phyloP scores from a whole-genome alignment of 306 rosid species.

The Abrus precatorius region DNA sequence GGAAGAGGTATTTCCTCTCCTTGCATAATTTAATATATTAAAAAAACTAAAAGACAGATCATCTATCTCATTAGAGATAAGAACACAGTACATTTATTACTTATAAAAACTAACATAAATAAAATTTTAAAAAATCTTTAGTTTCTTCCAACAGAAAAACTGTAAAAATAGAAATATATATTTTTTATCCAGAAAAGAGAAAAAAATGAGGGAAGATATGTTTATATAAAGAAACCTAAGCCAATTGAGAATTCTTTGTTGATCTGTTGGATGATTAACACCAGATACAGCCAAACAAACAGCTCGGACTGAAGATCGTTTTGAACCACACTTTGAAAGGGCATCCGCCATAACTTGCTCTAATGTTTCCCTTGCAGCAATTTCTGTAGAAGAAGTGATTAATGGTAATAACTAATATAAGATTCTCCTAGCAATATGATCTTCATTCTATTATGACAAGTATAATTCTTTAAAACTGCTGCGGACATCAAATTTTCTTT shows the following conservation, averaged over 20 bases:
- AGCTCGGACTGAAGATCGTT: conserved; percentile 85
- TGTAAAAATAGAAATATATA: conserved; percentile 28
- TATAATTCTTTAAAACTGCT: conserved; percentile 14
- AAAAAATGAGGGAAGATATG: neutral
- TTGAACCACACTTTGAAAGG: conserved; percentile 76
- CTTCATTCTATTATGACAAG: conserved; percentile 41
- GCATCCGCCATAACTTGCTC: conserved; percentile 94
- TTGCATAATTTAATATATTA: neutral
- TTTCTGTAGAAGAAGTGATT: conserved; percentile 64
- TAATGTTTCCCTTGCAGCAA: conserved; percentile 87
- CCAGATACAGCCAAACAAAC: conserved; percentile 95
- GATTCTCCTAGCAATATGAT: conserved; percentile 12
- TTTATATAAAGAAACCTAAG: conserved; percentile 69
- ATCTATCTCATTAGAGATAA: conserved; percentile 19
- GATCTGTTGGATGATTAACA: conserved; percentile 90
- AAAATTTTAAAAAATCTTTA: neutral
- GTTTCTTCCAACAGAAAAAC: conserved; percentile 11
- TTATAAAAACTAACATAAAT: conserved; percentile 8
- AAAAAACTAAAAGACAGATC: conserved; percentile 6
- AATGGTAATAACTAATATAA: conserved; percentile 37
- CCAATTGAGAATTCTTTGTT: conserved; percentile 81
- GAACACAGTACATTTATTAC: neutral
- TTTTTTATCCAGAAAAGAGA: neutral
- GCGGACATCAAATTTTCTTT: neutral
- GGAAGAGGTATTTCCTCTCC: conserved; percentile 4